Conservation (phyloP, 371 early-diverging fungal species). For the Mucor circinelloides region DNA sequence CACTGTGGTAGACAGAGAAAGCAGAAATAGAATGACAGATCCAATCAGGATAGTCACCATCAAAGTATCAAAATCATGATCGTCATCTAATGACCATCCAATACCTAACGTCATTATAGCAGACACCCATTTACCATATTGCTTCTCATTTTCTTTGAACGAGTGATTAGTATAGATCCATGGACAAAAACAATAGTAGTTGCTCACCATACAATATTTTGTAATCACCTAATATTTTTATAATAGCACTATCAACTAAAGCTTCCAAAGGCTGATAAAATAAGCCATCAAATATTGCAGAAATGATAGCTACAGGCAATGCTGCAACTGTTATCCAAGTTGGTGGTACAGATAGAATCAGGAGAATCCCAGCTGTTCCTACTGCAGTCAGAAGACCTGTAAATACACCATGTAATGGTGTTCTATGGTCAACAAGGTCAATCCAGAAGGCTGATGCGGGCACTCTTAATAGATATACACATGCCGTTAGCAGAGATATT, state of each 20-base stretch:
- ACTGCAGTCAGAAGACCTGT: constrained; percentile 41
- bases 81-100: constrained; percentile 42
- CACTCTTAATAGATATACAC: constrained; percentile 18
- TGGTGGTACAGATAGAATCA: constrained; percentile 40
- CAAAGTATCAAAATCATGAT: constrained; percentile 50
- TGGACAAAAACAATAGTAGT: neutral
- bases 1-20: constrained; percentile 43
- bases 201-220: constrained; percentile 39
- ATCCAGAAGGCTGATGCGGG: constrained; percentile 36
- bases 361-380: constrained; percentile 34
- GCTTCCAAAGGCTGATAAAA: constrained; percentile 36
- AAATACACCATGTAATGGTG: constrained; percentile 41
- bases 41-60: constrained; percentile 40
- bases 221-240: constrained; percentile 40
- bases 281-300: constrained; percentile 35
- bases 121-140: constrained; percentile 38
- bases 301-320: constrained; percentile 32
- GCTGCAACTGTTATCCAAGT: constrained; percentile 21
- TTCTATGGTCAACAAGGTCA: constrained; percentile 30
- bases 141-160: constrained; percentile 19
- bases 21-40: constrained; percentile 35
- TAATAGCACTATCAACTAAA: constrained; percentile 35
- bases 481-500: constrained; percentile 25
- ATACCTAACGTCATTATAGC: constrained; percentile 34
- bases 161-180: constrained; percentile 1